These are phyloP conservation scores for Lepidium aucheri DNA, from an alignment of 345 rosid genomes.

Conservation along the genomic window DNA sequence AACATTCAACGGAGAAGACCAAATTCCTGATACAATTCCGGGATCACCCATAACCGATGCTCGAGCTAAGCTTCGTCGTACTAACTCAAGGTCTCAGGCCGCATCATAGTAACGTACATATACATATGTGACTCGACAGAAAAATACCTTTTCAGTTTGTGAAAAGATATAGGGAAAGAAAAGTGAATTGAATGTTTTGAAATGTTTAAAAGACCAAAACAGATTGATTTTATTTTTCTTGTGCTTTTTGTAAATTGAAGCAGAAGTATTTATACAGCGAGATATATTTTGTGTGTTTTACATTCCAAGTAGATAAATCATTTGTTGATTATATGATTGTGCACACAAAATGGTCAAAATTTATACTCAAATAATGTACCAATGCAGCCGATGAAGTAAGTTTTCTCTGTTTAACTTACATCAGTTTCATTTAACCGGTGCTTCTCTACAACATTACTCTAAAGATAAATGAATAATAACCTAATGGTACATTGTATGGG, in stretches of 20 bases:
- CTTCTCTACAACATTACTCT: constrained; percentile 19
- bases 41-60: constrained; percentile 28
- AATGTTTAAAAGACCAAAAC: background rate
- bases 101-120: constrained; percentile 22
- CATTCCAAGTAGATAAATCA: background rate
- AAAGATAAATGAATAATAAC: constrained; percentile 12
- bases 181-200: constrained; percentile 10
- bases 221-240: background rate
- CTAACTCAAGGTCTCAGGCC: constrained; percentile 24
- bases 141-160: background rate
- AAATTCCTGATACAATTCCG: constrained; percentile 16
- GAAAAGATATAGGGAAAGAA: background rate
- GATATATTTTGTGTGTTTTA: background rate
- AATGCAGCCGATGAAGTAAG: constrained; percentile 15
- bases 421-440: background rate
- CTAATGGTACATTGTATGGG: constrained; percentile 21
- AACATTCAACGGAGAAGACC: constrained; percentile 10
- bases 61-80: constrained; percentile 41
- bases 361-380: constrained; percentile 8
- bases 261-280: constrained; percentile 20
- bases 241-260: constrained; percentile 22
- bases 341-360: constrained; percentile 6
- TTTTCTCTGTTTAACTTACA: constrained; percentile 13
- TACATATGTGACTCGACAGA: background rate
- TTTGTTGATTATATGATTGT: background rate